Conservation (phyloP, 1,139 yeast species). For the Candida freyschussii region DNA sequence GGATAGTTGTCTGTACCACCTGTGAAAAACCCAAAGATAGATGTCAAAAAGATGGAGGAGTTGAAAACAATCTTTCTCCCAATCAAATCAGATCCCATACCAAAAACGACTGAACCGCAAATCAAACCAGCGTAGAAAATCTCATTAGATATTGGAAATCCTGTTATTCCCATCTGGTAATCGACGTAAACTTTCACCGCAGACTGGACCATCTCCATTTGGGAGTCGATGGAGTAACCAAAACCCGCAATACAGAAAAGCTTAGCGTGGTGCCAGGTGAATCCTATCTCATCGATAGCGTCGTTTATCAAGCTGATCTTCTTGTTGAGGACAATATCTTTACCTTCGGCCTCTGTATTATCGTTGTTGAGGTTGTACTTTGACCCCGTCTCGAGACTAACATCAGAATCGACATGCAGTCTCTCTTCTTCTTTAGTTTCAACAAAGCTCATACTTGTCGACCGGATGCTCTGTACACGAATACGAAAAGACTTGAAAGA, state of each 20-base stretch:
- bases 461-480: too few relatives aligned
- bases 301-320: conserved; percentile 40
- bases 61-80: conserved; percentile 50
- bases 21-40: conserved; percentile 41
- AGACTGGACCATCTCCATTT: conserved; percentile 43
- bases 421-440: too few relatives aligned
- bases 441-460: too few relatives aligned
- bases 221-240: conserved; percentile 64
- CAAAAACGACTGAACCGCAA: conserved; percentile 46
- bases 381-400: conserved; percentile 2
- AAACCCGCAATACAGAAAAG: conserved; percentile 49
- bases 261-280: conserved; percentile 44
- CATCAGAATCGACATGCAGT: too few relatives aligned
- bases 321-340: conserved; percentile 31
- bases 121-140: conserved; percentile 40
- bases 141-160: conserved; percentile 32
- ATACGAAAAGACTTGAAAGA: too few relatives aligned
- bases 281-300: conserved; percentile 47
- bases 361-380: too few relatives aligned
- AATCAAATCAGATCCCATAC: conserved; percentile 48
- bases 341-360: conserved; percentile 8
- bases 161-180: conserved; percentile 33
- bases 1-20: conserved; percentile 40
- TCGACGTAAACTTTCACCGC: conserved; percentile 39
- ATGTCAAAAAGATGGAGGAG: conserved; percentile 40